phyloP scores from a whole-genome alignment of 345 rosid species.

The Sapria himalayana region DNA sequence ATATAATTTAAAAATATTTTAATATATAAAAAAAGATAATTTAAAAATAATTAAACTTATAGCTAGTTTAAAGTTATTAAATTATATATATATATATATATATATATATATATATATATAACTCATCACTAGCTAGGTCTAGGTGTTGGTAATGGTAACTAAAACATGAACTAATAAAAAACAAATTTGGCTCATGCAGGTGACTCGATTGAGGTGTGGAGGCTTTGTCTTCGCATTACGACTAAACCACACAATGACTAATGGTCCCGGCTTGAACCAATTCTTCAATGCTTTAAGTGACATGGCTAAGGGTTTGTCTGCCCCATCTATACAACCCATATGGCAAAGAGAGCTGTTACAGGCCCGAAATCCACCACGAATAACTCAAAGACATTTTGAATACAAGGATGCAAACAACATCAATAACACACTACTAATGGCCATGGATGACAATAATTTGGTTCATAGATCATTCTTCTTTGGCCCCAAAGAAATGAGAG shows the following conservation, averaged over 20 bases:
- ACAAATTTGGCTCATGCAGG: no score
- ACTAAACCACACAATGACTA: constrained; percentile 11
- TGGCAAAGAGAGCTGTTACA: constrained; percentile 16
- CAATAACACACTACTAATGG: background rate
- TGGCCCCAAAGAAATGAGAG: constrained; percentile 9
- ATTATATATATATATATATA: no score
- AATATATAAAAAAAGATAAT: no score
- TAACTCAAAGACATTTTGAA: constrained; percentile 10
- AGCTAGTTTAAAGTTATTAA: no score
- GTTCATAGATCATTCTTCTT: constrained; percentile 13
- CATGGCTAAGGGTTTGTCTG: constrained; percentile 8
- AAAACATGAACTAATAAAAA: no score
- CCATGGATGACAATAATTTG: background rate
- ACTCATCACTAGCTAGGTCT: no score
- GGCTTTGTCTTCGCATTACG: constrained; percentile 17
- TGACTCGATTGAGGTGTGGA: constrained; percentile 17
- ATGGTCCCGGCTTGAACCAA: constrained; percentile 8
- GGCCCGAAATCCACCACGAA: constrained; percentile 9
- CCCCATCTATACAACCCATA: constrained; percentile 12
- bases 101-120: no score
- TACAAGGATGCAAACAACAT: background rate
- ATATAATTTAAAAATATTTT: no score
- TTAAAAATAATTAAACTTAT: no score
- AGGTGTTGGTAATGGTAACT: no score
- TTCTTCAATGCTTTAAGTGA: constrained; percentile 11